Conservation (phyloP, 257 asterid genomes). For the Verbascum thapsus region DNA sequence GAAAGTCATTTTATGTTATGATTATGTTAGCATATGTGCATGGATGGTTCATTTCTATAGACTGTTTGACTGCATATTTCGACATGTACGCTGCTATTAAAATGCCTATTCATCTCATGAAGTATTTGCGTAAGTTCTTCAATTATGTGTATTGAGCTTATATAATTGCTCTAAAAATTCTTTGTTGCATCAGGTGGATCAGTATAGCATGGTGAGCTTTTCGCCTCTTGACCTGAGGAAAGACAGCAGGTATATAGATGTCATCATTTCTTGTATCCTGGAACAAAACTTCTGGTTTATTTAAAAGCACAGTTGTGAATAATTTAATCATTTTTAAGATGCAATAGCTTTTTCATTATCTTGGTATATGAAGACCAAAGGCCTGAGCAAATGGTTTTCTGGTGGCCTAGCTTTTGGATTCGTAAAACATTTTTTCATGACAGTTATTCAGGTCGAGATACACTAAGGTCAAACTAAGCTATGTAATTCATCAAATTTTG, state of each 20-base stretch:
- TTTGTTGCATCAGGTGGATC: constrained; percentile 70
- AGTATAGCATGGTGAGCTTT: constrained; percentile 95
- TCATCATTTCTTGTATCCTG: background rate
- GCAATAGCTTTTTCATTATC: background rate
- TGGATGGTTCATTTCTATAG: background rate
- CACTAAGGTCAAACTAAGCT: background rate
- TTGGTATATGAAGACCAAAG: background rate
- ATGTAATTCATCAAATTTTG: too few relatives aligned
- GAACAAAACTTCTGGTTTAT: background rate
- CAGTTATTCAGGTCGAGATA: constrained; percentile 9
- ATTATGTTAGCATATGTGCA: background rate
- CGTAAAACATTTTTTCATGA: background rate
- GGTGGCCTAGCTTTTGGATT: background rate
- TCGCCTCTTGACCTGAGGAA: constrained; percentile 88
- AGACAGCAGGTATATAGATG: constrained; percentile 61
- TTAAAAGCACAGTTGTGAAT: background rate
- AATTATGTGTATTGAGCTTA: constrained; percentile 6
- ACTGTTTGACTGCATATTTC: constrained; percentile 1
- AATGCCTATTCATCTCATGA: background rate
- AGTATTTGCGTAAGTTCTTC: constrained; percentile 8
- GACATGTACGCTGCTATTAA: background rate
- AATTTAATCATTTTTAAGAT: background rate
- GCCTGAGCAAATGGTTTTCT: background rate
- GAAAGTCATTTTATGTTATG: background rate
- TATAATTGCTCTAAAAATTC: constrained; percentile 5